Evolutionary conservation across 1,284 basidiomycete species (phyloP).

Genomic region (Volvariella volvacea): DNA sequence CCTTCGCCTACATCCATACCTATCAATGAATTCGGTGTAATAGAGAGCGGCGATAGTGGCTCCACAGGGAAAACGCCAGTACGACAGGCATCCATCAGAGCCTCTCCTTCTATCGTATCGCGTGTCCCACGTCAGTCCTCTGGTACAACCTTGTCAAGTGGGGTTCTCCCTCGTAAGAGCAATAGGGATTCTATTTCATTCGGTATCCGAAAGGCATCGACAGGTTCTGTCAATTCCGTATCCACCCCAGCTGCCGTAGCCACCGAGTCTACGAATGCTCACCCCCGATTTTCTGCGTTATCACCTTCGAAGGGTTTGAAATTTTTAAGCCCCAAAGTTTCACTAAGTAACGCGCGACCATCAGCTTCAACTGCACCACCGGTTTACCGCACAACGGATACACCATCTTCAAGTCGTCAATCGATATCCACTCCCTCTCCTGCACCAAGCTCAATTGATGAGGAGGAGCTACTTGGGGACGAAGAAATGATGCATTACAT

Average conservation of each 20-base stretch:
- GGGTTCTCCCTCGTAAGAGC: slow-evolving; percentile 46
- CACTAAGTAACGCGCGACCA: slow-evolving; percentile 44
- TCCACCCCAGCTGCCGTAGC: slow-evolving; percentile 38
- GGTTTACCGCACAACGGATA: slow-evolving; percentile 46
- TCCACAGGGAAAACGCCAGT: slow-evolving; percentile 32
- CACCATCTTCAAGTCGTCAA: slow-evolving; percentile 69
- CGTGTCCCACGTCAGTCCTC: slow-evolving; percentile 64
- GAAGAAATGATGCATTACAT: slow-evolving; percentile 98
- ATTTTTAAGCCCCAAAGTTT: slow-evolving; percentile 71
- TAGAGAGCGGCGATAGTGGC: slow-evolving; percentile 48
- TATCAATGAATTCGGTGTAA: slow-evolving; percentile 73
- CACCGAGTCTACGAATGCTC: slow-evolving; percentile 28
- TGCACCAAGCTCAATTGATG: slow-evolving; percentile 67
- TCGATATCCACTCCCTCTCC: slow-evolving; percentile 80
- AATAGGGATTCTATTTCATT: slow-evolving; percentile 74
- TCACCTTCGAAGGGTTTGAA: slow-evolving; percentile 80
- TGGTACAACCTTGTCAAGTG: slow-evolving; percentile 35
- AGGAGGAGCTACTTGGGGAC: slow-evolving; percentile 89
- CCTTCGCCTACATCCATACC: slow-evolving; percentile 50
- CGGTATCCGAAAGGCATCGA: slow-evolving; percentile 72
- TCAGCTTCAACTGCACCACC: slow-evolving; percentile 30
- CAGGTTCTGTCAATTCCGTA: slow-evolving; percentile 64
- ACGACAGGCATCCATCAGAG: slow-evolving; percentile 39
- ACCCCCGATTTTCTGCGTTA: slow-evolving; percentile 68
- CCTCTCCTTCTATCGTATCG: slow-evolving; percentile 54